Percentiles rank a stretch among this genome's conserved stretches.
phyloP scores from a whole-genome alignment of 352 stramenopile species.

The Phytophthora citricola region DNA sequence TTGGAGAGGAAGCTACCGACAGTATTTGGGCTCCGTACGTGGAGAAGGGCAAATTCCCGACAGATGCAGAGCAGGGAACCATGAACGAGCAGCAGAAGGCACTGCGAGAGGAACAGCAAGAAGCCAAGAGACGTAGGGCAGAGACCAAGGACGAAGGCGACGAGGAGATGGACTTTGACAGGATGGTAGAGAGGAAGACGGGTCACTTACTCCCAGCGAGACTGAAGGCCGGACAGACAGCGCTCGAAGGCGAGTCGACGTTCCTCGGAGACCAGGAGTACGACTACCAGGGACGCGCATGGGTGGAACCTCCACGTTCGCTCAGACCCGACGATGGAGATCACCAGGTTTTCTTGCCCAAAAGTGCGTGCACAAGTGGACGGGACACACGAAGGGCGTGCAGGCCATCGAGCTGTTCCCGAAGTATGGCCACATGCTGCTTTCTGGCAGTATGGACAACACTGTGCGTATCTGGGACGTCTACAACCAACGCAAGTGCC shows the following conservation, averaged over 20 bases:
- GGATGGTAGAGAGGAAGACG: constrained; percentile 90
- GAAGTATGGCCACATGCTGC: constrained; percentile 95
- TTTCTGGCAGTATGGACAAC: constrained; percentile 96
- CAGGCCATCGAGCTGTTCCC: constrained; percentile 98
- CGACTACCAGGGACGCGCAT: constrained; percentile 97
- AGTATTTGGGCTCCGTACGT: constrained; percentile 74
- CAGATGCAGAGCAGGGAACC: constrained; percentile 58
- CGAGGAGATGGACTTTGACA: constrained; percentile 88
- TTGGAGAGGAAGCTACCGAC: constrained; percentile 51
- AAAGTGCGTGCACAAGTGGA: constrained; percentile 97
- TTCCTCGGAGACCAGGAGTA: constrained; percentile 94
- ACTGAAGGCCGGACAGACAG: constrained; percentile 68
- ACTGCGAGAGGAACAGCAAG: constrained; percentile 58
- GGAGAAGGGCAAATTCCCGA: constrained; percentile 51
- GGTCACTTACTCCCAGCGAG: constrained; percentile 74
- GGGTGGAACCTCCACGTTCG: constrained; percentile 91
- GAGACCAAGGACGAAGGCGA: constrained; percentile 67
- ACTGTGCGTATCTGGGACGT: constrained; percentile 97
- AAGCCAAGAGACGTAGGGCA: constrained; percentile 63
- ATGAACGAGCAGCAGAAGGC: constrained; percentile 62
- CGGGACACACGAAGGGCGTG: constrained; percentile 97
- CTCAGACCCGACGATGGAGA: constrained; percentile 79
- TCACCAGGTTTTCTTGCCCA: constrained; percentile 97
- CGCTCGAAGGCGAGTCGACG: constrained; percentile 63
- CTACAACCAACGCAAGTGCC: constrained; percentile 88